Base-by-base conservation (phyloP, 108 stramenopile species). In the Stephanodiscus triporus region DNA sequence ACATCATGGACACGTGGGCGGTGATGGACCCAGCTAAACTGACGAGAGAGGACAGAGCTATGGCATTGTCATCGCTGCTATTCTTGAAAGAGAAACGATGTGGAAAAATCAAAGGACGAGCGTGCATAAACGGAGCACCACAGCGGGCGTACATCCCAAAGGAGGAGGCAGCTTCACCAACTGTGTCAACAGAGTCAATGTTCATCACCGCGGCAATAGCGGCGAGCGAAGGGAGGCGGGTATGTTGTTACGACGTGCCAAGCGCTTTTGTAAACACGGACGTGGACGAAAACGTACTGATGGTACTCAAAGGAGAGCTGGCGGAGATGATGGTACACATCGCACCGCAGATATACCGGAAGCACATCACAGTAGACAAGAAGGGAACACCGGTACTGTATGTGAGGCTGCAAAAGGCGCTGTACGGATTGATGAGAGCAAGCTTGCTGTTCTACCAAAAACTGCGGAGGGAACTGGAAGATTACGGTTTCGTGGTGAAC, bases 191-290 rank as follows among this genome's bases (percentile, higher is more conserved):
- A 22, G 77, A 75, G 24, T 34, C 32, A 34, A 34, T 34, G 2
- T 34, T 34, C 32, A 4, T 34, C 2, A 34, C 32, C 36, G 11
- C 32, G 5, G 32, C 32, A 34, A 34, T 34, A 4, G 32, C 32
- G 32, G 32, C 32, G 73, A 34, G 32, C 32, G 32, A 34, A 5
- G 5, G 5, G 32, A 34, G 32, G 5, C 32, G 5, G 4, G 32
- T 34, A 34, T 5, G 32, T 2, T 34, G 32, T 5, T 34, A 34
- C 5, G 32, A 34, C 2, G 5, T 34, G 5, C 32, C 32, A 5
- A 34, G 32, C 32, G 32, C 81, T 0, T 87, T 82, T 47, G 13
- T 87, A n/a, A 83, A 87, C 29, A 66, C 86, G 5, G 53, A 80
- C 7, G 49, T 66, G 32, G 78, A 76, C 5, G 59, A 62, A 8